Evolutionary conservation across 1,284 basidiomycete genomes (phyloP).

Genomic region (Athelia sp.): DNA sequence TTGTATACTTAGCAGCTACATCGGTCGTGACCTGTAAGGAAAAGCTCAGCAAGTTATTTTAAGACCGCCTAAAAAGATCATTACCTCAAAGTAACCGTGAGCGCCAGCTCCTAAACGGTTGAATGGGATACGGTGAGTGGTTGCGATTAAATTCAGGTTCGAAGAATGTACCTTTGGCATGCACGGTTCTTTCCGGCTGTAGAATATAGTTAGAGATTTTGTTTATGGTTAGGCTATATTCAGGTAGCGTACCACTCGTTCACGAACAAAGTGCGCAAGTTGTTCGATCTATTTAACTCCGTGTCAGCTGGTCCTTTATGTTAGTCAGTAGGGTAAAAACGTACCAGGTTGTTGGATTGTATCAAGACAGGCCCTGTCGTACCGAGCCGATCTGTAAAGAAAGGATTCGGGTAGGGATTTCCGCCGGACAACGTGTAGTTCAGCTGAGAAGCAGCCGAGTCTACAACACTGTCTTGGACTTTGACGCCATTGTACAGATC

Average conservation of each 20-base stretch:
- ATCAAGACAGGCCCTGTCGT: conserved; percentile 13
- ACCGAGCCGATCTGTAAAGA: conserved; percentile 11
- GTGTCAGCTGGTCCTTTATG: conserved; percentile 1
- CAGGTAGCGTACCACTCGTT: conserved; percentile 30
- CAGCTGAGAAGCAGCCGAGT: background rate
- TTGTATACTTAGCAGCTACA: conserved; percentile 38
- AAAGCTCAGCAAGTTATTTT: conserved; percentile 8
- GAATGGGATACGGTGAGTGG: too few species aligned
- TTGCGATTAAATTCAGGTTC: too few species aligned
- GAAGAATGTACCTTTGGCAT: conserved; percentile 33
- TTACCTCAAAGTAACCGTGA: conserved; percentile 49
- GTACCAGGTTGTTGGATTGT: conserved; percentile 14
- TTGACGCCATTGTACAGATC: too few species aligned
- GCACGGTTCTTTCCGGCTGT: conserved; percentile 32
- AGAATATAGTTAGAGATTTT: background rate
- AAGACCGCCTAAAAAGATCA: conserved; percentile 30
- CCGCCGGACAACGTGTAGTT: conserved; percentile 7
- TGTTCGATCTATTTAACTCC: conserved; percentile 28
- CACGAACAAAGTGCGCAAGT: conserved; percentile 53
- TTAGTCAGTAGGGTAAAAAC: conserved; percentile 3
- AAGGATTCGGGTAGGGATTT: conserved; percentile 15
- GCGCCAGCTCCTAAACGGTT: conserved; percentile 29
- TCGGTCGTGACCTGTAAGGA: conserved; percentile 12
- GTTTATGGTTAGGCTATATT: background rate
- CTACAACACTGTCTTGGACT: too few species aligned